Evolutionary conservation across 1,139 yeast species (phyloP), one percentile per base, ranked within the genome.

Genomic region (Schizosaccharomyces versatilis): DNA sequence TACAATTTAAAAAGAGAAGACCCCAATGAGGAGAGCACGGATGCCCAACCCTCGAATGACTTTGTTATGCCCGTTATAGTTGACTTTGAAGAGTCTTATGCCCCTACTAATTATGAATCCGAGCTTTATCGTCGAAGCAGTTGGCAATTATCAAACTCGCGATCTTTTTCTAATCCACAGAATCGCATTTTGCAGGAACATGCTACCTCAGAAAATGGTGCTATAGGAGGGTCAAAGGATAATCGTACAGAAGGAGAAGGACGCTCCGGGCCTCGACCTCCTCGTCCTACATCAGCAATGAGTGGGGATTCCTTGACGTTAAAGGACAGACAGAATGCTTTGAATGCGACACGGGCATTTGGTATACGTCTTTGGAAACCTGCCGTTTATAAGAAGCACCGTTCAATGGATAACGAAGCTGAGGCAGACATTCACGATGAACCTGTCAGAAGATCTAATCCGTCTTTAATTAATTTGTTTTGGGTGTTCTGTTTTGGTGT

Each of bases 281-380:
- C 32, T 24, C 32, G 32, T 44, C 14, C 49, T 36, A n/a, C 49
- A n/a, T 44, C 49, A 9, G 36, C 12, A 19, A 32, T 17, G 38
- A 54, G 44, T n/a, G 42, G 32, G 17, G 40, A 36, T 9, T 36
- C 40, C 1, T 80, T 84, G 63, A 90, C 95, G n/a, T 73, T 90
- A 58, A 73, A 90, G 58, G 95, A 88, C 62, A 79, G 97, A 60
- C 98, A 90, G 67, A 86, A 84, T 61, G 98, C 98, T 3, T 93
- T 90, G 66, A 90, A 90, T 64, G 80, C 84, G 55, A 86, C 97
- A 1, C 98, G 93, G 69, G 98, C 98, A 0, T 90, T 90, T 65
- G 98, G 98, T 73, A 86, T 90, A 55, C 82, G 95, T 66, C 84
- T 90, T 62, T 90, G 98, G 98, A 90, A 90, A 65, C 98, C 98